phyloP scores from a whole-genome alignment of 2,329 filamentous ascomycete genomes.

The Chaetothyriales sp. region DNA sequence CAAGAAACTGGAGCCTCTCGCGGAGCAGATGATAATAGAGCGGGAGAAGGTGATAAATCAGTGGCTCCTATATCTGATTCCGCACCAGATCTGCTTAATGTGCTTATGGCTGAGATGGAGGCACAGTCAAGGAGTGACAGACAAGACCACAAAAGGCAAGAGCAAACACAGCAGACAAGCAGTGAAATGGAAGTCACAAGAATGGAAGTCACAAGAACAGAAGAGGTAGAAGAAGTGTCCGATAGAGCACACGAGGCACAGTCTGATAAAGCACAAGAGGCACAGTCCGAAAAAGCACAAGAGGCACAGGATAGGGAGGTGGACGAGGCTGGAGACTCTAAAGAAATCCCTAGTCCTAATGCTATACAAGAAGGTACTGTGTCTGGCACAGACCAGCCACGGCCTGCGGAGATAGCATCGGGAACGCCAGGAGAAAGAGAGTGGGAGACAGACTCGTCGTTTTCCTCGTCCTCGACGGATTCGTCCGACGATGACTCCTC shows the following conservation, averaged over 20 bases:
- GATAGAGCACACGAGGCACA: not conserved
- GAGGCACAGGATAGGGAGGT: not conserved
- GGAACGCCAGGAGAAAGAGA: conserved; percentile 31
- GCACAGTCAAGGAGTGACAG: not conserved
- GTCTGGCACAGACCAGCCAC: not conserved
- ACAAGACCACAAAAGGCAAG: not conserved
- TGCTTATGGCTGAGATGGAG: not conserved
- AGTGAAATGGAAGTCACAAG: not conserved
- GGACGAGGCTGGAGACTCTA: not conserved
- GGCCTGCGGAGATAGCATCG: not conserved
- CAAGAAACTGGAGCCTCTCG: not conserved
- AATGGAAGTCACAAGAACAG: not conserved
- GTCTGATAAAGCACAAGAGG: not conserved
- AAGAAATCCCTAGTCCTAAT: not conserved
- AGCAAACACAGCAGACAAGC: not conserved
- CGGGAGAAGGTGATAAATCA: not conserved
- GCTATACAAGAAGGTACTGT: not conserved
- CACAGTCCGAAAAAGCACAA: not conserved
- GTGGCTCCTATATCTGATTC: not conserved
- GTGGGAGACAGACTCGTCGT: conserved; percentile 72
- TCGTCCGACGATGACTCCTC: conserved; percentile 50
- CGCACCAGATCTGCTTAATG: not conserved
- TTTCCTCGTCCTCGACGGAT: conserved; percentile 50
- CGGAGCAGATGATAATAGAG: not conserved
- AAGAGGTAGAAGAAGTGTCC: not conserved